Percentiles rank a stretch among this genome's conserved stretches.
phyloP scores from a whole-genome alignment of 2,329 filamentous ascomycete species.

The Eutypa lata region DNA sequence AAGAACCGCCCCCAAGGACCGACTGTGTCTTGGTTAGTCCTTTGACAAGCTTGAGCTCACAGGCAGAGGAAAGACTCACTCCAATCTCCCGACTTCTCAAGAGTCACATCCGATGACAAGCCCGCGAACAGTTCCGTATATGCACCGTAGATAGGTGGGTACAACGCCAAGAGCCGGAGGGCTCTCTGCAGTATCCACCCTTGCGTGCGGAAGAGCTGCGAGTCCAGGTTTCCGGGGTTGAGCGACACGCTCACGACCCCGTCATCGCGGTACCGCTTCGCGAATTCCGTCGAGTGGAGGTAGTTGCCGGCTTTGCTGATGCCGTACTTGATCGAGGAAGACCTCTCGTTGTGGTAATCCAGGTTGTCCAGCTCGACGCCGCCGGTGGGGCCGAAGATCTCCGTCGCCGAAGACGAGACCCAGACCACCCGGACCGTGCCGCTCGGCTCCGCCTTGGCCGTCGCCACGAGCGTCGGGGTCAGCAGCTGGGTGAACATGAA shows the following conservation, averaged over 20 bases:
- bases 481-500: constrained; percentile 6
- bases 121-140: constrained; percentile 39
- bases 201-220: constrained; percentile 14
- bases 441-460: constrained; percentile 1
- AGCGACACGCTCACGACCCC: constrained; percentile 12
- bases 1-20: constrained; percentile 43
- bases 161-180: constrained; percentile 4
- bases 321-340: constrained; percentile 3
- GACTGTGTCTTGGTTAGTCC: constrained; percentile 21
- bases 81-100: constrained; percentile 23
- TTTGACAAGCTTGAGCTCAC: neutral
- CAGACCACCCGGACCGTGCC: constrained; percentile 4
- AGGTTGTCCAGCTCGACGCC: constrained; percentile 4
- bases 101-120: constrained; percentile 30
- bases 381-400: neutral
- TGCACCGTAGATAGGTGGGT: constrained; percentile 25
- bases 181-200: neutral
- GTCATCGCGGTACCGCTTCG: constrained; percentile 4
- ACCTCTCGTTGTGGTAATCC: neutral
- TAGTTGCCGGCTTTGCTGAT: constrained; percentile 9
- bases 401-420: constrained; percentile 3
- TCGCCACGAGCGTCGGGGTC: constrained; percentile 4
- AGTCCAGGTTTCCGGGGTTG: constrained; percentile 18
- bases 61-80: neutral
- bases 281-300: constrained; percentile 8